Conservation (phyloP, 1,284 basidiomycete genomes). For the Chalciporus sp. region DNA sequence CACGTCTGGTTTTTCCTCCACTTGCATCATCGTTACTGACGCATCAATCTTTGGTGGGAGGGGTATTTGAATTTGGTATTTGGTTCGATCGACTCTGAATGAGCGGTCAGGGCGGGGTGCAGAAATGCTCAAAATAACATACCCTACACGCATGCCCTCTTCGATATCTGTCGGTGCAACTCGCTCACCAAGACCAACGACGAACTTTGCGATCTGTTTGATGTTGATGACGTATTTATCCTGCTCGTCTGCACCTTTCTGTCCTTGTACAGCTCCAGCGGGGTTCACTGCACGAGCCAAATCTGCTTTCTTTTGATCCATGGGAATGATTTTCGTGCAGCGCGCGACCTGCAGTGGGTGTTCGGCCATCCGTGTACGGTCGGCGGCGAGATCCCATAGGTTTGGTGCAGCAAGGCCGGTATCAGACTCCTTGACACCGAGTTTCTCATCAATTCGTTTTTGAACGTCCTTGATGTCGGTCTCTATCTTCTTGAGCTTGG, state of each 20-base stretch:
- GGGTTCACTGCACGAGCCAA: constrained; percentile 74
- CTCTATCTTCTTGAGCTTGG: constrained; percentile 87
- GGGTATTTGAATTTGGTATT: constrained; percentile 99
- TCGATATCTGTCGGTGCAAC: constrained; percentile 99
- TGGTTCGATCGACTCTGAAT: constrained; percentile 83
- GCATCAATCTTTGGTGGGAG: constrained; percentile 99
- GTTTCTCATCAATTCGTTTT: constrained; percentile 96
- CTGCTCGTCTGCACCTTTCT: constrained; percentile 93
- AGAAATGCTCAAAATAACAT: constrained; percentile 20
- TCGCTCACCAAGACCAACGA: constrained; percentile 94
- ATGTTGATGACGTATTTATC: constrained; percentile 99
- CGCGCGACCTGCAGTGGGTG: constrained; percentile 96
- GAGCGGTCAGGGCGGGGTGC: neutral
- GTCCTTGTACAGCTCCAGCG: constrained; percentile 74
- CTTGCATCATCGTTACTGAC: constrained; percentile 99
- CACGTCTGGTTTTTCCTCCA: constrained; percentile 98
- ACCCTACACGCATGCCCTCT: constrained; percentile 99
- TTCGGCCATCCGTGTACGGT: constrained; percentile 88
- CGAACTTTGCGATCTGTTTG: constrained; percentile 99
- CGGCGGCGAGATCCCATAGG: constrained; percentile 91
- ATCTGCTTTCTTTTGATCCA: constrained; percentile 73
- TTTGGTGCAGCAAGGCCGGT: constrained; percentile 97
- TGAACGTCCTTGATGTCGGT: constrained; percentile 95
- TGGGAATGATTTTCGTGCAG: constrained; percentile 97
- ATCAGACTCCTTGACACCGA: constrained; percentile 98